These are phyloP conservation scores for Croton setiger DNA, from an alignment of 441 rosid species.

Conservation along the genomic window DNA sequence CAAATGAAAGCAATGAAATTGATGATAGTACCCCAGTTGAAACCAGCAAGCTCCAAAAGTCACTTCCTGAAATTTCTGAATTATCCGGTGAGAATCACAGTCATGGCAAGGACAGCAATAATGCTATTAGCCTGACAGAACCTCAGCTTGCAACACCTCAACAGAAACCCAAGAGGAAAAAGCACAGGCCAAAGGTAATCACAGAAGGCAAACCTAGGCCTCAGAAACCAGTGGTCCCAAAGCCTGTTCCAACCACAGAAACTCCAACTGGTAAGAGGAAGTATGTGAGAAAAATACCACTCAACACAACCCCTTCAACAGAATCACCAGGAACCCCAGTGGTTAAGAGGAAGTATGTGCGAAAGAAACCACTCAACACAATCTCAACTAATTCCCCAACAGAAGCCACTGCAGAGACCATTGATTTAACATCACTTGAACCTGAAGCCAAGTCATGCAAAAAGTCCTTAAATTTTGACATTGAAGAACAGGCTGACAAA, in stretches of 20 bases:
- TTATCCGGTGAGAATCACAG: slow-evolving; percentile 30
- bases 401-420: slow-evolving; percentile 31
- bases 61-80: slow-evolving; percentile 22
- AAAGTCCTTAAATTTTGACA: slow-evolving; percentile 61
- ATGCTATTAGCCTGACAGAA: slow-evolving; percentile 44
- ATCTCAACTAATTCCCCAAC: slow-evolving; percentile 31
- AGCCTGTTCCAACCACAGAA: slow-evolving; percentile 16
- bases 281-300: slow-evolving; percentile 40
- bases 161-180: slow-evolving; percentile 67
- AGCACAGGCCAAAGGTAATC: slow-evolving; percentile 84
- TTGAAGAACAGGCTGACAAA: slow-evolving; percentile 34
- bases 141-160: slow-evolving; percentile 44
- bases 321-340: slow-evolving; percentile 28
- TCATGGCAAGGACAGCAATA: slow-evolving; percentile 30
- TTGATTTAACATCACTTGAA: slow-evolving; percentile 28
- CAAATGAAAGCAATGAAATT: slow-evolving; percentile 23
- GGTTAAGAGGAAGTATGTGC: slow-evolving; percentile 61
- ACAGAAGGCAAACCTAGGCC: slow-evolving; percentile 54
- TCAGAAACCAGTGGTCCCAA: slow-evolving; percentile 19
- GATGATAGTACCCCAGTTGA: slow-evolving; percentile 15
- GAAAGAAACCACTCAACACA: slow-evolving; percentile 39
- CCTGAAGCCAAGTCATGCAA: slow-evolving; percentile 45
- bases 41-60: slow-evolving; percentile 15
- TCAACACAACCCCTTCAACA: slow-evolving; percentile 17
- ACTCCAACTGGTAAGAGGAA: slow-evolving; percentile 55